Evolutionary conservation across 208 protist genomes (phyloP).

Genomic region (Leishmania tarentolae): DNA sequence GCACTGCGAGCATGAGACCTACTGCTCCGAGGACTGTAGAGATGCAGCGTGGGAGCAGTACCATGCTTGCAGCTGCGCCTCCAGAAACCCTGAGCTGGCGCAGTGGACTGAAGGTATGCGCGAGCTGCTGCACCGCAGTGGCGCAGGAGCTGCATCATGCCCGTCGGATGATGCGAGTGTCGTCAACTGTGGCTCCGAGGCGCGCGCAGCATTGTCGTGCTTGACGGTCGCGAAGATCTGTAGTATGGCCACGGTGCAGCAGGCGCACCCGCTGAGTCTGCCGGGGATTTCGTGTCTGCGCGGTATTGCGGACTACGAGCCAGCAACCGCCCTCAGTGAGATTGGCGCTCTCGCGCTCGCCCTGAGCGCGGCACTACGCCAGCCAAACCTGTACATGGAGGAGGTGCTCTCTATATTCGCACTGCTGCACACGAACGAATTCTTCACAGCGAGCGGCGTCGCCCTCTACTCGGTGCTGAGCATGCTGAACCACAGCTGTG

Average conservation of each 20-base stretch:
- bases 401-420: conserved; percentile 86
- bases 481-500: conserved; percentile 90
- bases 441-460: conserved; percentile 50
- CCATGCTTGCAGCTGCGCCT: conserved; percentile 76
- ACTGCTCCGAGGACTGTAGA: conserved; percentile 71
- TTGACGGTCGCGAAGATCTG: conserved; percentile 79
- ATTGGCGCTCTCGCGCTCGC: conserved; percentile 74
- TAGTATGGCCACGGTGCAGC: conserved; percentile 76
- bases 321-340: conserved; percentile 69
- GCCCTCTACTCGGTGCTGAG: conserved; percentile 73
- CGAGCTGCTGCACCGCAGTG: conserved; percentile 33
- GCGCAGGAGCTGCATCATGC: not conserved
- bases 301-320: conserved; percentile 77
- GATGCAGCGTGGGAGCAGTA: conserved; percentile 75
- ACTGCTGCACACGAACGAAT: conserved; percentile 87
- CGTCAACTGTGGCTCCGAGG: conserved; percentile 37
- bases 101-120: conserved; percentile 59
- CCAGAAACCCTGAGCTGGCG: conserved; percentile 56
- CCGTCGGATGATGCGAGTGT: not conserved
- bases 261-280: conserved; percentile 75
- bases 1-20: conserved; percentile 63
- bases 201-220: conserved; percentile 68
- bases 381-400: conserved; percentile 87
- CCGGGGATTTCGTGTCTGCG: conserved; percentile 49
- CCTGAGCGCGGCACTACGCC: conserved; percentile 57